Conservation (phyloP, 495 filamentous ascomycete species). For the Xylaria curta region DNA sequence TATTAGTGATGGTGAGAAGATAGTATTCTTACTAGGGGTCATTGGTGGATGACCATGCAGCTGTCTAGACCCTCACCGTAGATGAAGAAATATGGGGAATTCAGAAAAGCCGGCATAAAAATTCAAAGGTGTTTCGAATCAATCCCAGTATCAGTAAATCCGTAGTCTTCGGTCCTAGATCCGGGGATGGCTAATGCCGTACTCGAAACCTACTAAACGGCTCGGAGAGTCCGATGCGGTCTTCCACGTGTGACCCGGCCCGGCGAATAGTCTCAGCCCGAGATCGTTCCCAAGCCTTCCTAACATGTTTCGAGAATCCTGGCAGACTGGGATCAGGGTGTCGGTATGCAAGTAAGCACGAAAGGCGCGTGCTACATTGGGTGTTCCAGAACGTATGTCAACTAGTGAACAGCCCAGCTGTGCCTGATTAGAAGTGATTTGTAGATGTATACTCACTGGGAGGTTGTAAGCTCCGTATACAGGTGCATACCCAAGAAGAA, state of each 20-base stretch:
- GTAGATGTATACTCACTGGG: not conserved
- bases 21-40: not conserved
- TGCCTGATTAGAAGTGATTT: not conserved
- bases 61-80: not conserved
- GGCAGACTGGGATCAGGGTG: not conserved
- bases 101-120: not conserved
- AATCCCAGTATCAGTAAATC: not conserved
- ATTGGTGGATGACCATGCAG: not conserved
- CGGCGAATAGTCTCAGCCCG: not conserved
- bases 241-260: not conserved
- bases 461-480: not conserved
- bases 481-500: not conserved
- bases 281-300: not conserved
- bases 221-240: constrained; percentile 1
- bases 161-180: not conserved
- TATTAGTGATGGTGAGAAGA: not conserved
- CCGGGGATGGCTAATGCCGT: not conserved
- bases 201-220: not conserved
- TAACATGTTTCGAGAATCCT: not conserved
- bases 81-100: not conserved
- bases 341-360: not conserved
- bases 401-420: not conserved
- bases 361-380: not conserved
- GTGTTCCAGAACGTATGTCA: not conserved
- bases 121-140: not conserved